Conservation (phyloP, 192 early-diverging fungal species). For the Phlyctochytrium arcticum region DNA sequence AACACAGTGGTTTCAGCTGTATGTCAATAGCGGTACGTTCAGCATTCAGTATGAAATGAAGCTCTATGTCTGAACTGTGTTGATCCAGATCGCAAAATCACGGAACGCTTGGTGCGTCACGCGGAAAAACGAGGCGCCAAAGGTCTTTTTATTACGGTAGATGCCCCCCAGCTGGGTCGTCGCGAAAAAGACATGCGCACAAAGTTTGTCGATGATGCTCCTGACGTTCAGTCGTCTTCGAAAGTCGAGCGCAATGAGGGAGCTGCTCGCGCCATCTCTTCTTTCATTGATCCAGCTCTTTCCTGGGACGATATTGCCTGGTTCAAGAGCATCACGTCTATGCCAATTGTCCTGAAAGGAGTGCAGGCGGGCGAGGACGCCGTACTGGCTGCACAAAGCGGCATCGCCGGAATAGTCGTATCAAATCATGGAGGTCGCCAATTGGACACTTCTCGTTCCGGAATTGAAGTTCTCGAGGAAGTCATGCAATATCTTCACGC, state of each 20-base stretch:
- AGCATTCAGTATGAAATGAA: background rate
- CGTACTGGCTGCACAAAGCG: constrained; percentile 69
- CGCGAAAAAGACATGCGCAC: constrained; percentile 80
- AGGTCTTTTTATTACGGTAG: constrained; percentile 74
- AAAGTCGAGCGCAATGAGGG: constrained; percentile 51
- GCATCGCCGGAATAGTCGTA: constrained; percentile 80
- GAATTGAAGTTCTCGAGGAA: constrained; percentile 86
- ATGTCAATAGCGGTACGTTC: constrained; percentile 40
- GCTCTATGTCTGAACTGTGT: background rate
- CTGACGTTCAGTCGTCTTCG: constrained; percentile 28
- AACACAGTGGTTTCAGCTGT: constrained; percentile 53
- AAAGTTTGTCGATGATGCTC: constrained; percentile 54
- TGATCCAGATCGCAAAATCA: constrained; percentile 37
- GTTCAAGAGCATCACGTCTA: constrained; percentile 75
- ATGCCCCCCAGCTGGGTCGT: constrained; percentile 69
- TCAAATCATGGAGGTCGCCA: constrained; percentile 98
- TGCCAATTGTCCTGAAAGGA: constrained; percentile 93
- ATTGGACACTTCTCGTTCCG: constrained; percentile 73
- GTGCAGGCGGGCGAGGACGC: constrained; percentile 90
- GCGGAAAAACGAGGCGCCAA: constrained; percentile 42
- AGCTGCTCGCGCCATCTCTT: constrained; percentile 64
- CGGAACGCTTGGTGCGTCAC: constrained; percentile 29
- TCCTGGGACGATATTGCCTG: constrained; percentile 87
- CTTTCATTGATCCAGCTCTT: constrained; percentile 79
- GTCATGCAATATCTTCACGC: constrained; percentile 65